A percentile compares a stretch with the other conserved stretches of the same genome.
Evolutionary conservation across 257 asterid species (phyloP).

Genomic region (Lithospermum erythrorhizon): DNA sequence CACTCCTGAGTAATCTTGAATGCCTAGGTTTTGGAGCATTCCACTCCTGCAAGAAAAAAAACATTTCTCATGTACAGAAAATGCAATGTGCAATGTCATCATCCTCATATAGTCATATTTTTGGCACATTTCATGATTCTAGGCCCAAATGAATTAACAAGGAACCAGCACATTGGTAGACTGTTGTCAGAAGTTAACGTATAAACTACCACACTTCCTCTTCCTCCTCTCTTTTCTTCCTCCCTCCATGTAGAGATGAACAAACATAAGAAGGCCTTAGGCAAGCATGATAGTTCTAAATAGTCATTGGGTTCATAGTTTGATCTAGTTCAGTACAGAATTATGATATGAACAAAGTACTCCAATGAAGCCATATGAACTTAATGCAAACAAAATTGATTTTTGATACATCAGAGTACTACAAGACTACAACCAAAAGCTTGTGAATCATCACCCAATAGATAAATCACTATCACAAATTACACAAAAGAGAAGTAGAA

Average conservation of each 20-base stretch:
- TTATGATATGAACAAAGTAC: background rate
- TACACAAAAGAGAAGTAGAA: background rate
- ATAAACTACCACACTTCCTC: no score
- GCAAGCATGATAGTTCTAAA: background rate
- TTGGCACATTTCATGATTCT: no score
- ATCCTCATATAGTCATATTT: no score
- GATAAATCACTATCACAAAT: no score
- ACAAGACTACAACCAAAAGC: no score
- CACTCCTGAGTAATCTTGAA: conserved; percentile 68
- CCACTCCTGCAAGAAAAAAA: conserved; percentile 11
- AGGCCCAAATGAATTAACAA: no score
- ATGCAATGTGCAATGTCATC: background rate
- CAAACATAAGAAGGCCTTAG: background rate
- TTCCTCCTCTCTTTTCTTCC: no score
- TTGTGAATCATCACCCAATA: no score
- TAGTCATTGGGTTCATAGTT: background rate
- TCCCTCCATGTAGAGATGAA: background rate
- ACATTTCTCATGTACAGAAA: background rate
- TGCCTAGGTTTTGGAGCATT: conserved; percentile 86
- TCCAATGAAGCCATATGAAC: background rate
- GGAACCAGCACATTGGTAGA: no score
- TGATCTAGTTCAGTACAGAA: background rate
- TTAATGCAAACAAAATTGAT: background rate
- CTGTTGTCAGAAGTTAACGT: no score
- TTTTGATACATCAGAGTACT: no score